Evolutionary conservation across 805 yeast species (phyloP), one percentile per base, ranked within the genome.

Genomic region (Yarrowia sp.): DNA sequence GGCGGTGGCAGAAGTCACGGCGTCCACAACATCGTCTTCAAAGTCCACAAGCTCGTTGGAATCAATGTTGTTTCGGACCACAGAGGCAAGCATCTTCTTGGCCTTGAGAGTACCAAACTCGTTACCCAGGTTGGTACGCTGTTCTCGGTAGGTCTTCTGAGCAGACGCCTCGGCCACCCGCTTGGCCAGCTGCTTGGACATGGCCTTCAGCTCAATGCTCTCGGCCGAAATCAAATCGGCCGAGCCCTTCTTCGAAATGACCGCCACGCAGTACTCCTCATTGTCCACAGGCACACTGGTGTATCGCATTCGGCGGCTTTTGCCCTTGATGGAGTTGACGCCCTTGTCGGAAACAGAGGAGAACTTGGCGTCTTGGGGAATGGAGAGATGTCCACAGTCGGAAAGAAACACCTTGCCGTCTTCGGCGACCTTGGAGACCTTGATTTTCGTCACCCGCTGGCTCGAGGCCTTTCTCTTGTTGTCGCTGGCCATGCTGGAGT

Each of bases 91-190:
- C 43, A 97, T 97, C 74, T 91, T 89, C 81, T 92, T 94, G 71
- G 98, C 98, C 81, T 88, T 93, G 81, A 91, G 93, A 69, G 99
- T 94, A 84, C 99, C 99, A 74, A 95, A 95, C 2, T 95, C 96
- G 79, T 92, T 94, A 75, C 99, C 99, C 75, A 95, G 84, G 1
- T 91, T 89, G 69, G 86, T 90, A 77, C 98, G 86, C 79, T 91
- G 91, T 9, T 59, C 65, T 59, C 65, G 52, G 52, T 43, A 59
- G 14, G 65, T 8, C 19, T 59, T 59, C n/a, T 3, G 26, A 10
- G n/a, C 52, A 3, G 32, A 12, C 5, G 45, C 5, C 42, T 59
- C 65, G 14, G 50, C 52, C 35, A 43, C 52, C 5, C 52, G 26
- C 43, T 59, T 59, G 52, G 65, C 52, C 19, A 59, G 40, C 42